Evolutionary conservation across 345 rosid genomes (phyloP).

Genomic region (Eucalyptus curtisii): DNA sequence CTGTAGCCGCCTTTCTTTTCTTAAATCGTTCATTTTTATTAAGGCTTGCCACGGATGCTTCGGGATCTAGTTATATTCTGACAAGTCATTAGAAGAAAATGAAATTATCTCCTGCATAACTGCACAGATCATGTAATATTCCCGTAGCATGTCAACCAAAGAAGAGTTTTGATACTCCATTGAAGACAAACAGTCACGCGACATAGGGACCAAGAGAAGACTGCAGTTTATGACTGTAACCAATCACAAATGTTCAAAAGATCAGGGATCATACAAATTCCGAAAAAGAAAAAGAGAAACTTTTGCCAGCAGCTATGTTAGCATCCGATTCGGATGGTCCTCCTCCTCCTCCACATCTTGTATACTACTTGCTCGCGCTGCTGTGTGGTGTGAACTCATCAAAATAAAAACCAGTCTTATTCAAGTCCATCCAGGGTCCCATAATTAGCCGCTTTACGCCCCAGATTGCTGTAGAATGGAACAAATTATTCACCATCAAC

Average conservation of each 20-base stretch:
- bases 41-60: background rate
- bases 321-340: background rate
- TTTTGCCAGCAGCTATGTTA: background rate
- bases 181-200: background rate
- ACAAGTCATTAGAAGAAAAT: background rate
- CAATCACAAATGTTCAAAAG: background rate
- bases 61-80: fast-evolving
- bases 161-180: background rate
- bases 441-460: background rate
- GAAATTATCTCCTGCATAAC: background rate
- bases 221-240: background rate
- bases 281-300: background rate
- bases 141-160: background rate
- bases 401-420: background rate
- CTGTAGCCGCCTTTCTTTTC: background rate
- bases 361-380: background rate
- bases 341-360: background rate
- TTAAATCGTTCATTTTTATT: background rate
- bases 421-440: background rate
- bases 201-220: background rate
- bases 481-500: background rate
- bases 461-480: background rate
- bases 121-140: background rate
- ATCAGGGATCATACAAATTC: background rate
- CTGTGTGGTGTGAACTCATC: background rate